phyloP scores from a whole-genome alignment of 352 stramenopile genomes.

The Globisporangium abappressorium region DNA sequence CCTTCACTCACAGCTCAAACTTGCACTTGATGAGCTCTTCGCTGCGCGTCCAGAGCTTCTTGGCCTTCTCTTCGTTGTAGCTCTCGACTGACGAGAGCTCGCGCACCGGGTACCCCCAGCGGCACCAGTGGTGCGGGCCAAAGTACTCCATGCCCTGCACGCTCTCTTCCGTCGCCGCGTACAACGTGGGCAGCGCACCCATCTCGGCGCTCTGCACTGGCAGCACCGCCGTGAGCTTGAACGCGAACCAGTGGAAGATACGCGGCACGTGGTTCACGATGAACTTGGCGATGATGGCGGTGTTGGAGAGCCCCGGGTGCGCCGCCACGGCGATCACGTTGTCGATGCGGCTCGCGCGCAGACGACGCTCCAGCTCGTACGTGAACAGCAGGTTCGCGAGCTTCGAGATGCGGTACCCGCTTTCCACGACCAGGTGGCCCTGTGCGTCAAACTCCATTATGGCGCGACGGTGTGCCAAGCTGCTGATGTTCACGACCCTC shows the following conservation, averaged over 20 bases:
- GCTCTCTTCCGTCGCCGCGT: constrained; percentile 10
- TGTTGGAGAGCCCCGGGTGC: constrained; percentile 37
- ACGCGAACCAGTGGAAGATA: constrained; percentile 9
- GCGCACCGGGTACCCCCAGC: constrained; percentile 17
- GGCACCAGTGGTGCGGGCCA: not conserved
- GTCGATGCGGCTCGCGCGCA: constrained; percentile 20
- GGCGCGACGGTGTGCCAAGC: constrained; percentile 31
- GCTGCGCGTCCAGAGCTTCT: constrained; percentile 18
- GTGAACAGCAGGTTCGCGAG: constrained; percentile 51
- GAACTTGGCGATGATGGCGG: constrained; percentile 37
- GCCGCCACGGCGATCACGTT: constrained; percentile 38
- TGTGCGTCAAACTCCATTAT: constrained; percentile 25
- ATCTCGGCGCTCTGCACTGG: constrained; percentile 7
- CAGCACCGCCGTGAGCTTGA: constrained; percentile 4
- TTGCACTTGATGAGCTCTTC: constrained; percentile 14
- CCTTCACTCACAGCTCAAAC: constrained; percentile 8
- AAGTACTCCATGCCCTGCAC: constrained; percentile 18
- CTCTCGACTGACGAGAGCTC: constrained; percentile 15
- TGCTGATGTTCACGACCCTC: constrained; percentile 44
- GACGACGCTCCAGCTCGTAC: constrained; percentile 39
- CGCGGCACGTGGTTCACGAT: constrained; percentile 23
- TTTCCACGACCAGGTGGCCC: constrained; percentile 23
- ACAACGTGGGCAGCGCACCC: constrained; percentile 10
- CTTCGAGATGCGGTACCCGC: constrained; percentile 45
- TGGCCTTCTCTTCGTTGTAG: constrained; percentile 15